phyloP scores from a whole-genome alignment of 1,284 basidiomycete species.

The Malassezia furfur region DNA sequence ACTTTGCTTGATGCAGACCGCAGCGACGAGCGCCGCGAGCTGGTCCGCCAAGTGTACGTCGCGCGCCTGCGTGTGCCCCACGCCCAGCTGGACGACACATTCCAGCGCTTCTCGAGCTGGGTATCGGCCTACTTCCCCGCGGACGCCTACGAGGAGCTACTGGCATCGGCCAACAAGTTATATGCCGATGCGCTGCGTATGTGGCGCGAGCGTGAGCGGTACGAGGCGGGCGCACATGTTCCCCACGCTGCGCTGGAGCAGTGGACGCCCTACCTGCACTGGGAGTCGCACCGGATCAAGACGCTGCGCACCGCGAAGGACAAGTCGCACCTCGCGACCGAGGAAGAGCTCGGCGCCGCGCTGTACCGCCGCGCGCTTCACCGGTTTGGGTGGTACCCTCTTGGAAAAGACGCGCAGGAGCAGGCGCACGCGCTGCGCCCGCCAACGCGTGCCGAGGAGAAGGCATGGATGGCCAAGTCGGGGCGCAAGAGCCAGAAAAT shows the following conservation, averaged over 20 bases:
- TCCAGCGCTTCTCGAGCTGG: slow-evolving; percentile 33
- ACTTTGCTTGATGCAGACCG: slow-evolving; percentile 13
- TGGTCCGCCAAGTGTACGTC: slow-evolving; percentile 26
- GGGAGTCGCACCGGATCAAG: slow-evolving; percentile 21
- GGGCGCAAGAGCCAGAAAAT: slow-evolving; percentile 13
- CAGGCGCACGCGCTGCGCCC: slow-evolving; percentile 18
- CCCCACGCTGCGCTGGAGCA: slow-evolving; percentile 12
- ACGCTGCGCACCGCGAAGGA: slow-evolving; percentile 21
- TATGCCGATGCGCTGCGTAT: slow-evolving; percentile 20
- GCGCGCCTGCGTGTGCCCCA: slow-evolving; percentile 32
- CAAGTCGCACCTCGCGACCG: slow-evolving; percentile 15
- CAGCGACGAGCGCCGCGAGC: slow-evolving; percentile 17
- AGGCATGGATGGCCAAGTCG: background rate
- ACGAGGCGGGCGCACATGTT: slow-evolving; percentile 21
- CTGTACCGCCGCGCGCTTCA: slow-evolving; percentile 13
- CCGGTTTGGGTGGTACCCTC: slow-evolving; percentile 8
- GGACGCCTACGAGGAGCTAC: slow-evolving; percentile 31
- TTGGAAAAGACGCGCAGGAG: slow-evolving; percentile 11
- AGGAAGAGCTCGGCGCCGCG: slow-evolving; percentile 7
- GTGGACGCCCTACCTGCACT: slow-evolving; percentile 23
- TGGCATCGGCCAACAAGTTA: slow-evolving; percentile 27
- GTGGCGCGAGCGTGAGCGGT: slow-evolving; percentile 20
- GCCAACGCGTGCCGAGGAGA: slow-evolving; percentile 8
- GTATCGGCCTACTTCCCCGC: slow-evolving; percentile 28
- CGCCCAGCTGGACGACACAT: slow-evolving; percentile 23